Evolutionary conservation across 2,329 filamentous ascomycete species (phyloP), one percentile per base, ranked within the genome.

Genomic region (Curvularia eragrostidis): DNA sequence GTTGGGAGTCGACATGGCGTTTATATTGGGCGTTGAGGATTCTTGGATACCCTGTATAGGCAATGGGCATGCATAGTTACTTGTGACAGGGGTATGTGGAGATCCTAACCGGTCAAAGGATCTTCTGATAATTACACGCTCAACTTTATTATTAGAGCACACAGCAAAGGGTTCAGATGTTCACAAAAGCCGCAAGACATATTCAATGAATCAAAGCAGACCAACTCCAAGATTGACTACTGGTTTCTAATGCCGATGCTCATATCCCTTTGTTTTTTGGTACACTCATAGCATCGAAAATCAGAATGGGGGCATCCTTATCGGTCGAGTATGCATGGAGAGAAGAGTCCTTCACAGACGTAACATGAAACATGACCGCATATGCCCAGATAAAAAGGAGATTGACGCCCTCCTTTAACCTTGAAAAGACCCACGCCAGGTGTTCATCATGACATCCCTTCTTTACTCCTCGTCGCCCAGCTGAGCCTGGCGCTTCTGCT

Each of bases 401-500:
- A 72, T 70, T 70, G 65, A 68, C 69, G 71, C 75, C 68, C 73
- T 71, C 72, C 71, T 74, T 72, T 71, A 69, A 72, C 72, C 69
- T 70, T 76, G 72, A 73, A 70, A 76, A 75, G 74, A 75, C 72
- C 75, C 75, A 77, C 75, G 73, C 75, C 75, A 70, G 69, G 68
- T 72, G 65, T 75, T 72, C 72, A 66, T 76, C 75, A 73, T 74
- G 72, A 65, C 69, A 68, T 63, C 68, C 65, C 50, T 54, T 63
- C 61, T 64, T 71, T 76, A 75, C 70, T 79, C 75, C 72, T 81
- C 86, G 77, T 93, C 92, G 79, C 85, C 91, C 77, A 90, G 79
- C 81, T 96, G 81, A 78, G 91, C 93, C 79, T 87, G 89, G 82
- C 93, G 89, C 94, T 99, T 99, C 82, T 90, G 89, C 80, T 85